A percentile compares a stretch with the other conserved stretches of the same genome.
Conservation (phyloP, 805 yeast species). For the Ogataea nakhonphanomensis region DNA sequence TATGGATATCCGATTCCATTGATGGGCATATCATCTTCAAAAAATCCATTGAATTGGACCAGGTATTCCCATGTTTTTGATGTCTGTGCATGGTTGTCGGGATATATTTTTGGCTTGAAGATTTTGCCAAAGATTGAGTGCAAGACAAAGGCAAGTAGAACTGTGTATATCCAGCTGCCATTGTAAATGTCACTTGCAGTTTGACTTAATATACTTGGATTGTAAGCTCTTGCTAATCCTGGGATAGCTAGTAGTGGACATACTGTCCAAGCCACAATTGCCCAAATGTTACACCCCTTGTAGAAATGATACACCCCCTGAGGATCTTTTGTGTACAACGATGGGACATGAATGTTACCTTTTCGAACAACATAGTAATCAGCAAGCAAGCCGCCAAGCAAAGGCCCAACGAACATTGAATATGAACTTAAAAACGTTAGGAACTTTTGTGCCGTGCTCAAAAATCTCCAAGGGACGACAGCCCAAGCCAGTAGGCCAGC, state of each 20-base stretch:
- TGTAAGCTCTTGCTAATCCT: constrained; percentile 27
- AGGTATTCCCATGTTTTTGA: constrained; percentile 25
- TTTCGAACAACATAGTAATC: constrained; percentile 20
- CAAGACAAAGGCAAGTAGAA: constrained; percentile 15
- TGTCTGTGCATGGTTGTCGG: constrained; percentile 21
- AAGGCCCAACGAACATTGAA: constrained; percentile 24
- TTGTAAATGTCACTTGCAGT: constrained; percentile 21
- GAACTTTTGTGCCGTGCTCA: constrained; percentile 18
- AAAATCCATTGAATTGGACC: constrained; percentile 23
- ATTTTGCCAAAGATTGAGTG: constrained; percentile 14
- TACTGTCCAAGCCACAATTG: constrained; percentile 17
- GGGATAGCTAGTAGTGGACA: constrained; percentile 28
- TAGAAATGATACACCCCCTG: constrained; percentile 15
- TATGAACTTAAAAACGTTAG: constrained; percentile 21
- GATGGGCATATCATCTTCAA: constrained; percentile 26
- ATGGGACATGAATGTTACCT: constrained; percentile 23
- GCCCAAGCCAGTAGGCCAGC: constrained; percentile 24
- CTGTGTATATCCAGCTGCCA: constrained; percentile 26
- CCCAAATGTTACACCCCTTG: constrained; percentile 21
- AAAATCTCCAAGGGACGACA: constrained; percentile 24
- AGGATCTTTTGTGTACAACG: constrained; percentile 15
- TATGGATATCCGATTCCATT: constrained; percentile 23
- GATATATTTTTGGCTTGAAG: constrained; percentile 22
- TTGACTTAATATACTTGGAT: constrained; percentile 15
- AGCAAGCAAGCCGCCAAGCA: constrained; percentile 20